These are phyloP conservation scores for Stemphylium beticola DNA, from an alignment of 2,329 filamentous ascomycete genomes.

Conservation along the genomic window DNA sequence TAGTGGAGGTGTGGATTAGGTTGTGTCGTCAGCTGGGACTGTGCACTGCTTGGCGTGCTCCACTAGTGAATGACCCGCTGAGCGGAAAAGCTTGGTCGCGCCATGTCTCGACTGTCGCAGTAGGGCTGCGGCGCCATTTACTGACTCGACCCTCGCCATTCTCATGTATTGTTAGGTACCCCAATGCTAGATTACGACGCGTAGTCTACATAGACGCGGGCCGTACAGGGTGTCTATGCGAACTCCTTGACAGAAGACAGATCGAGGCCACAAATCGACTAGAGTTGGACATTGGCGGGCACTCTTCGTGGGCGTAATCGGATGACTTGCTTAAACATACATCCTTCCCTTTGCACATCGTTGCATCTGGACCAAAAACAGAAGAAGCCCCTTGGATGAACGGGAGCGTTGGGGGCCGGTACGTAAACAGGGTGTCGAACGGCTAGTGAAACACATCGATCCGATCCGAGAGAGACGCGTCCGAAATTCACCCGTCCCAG, in stretches of 20 bases:
- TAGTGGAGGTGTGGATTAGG: neutral
- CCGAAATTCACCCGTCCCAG: neutral
- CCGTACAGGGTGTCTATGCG: no score
- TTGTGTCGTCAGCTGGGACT: conserved; percentile 7
- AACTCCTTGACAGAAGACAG: no score
- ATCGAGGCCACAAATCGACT: no score
- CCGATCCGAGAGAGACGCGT: neutral
- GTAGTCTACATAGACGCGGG: no score
- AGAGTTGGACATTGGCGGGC: no score
- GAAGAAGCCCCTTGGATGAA: neutral
- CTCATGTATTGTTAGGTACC: neutral
- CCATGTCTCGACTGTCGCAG: neutral
- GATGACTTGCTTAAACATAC: no score
- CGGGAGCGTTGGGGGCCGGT: neutral
- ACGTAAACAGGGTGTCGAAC: neutral
- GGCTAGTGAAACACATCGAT: neutral
- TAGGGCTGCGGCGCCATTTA: neutral
- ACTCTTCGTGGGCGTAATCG: no score
- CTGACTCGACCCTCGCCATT: neutral
- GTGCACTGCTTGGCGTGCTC: conserved; percentile 4
- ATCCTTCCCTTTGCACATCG: no score
- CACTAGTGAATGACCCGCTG: neutral
- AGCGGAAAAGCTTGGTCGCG: conserved; percentile 2
- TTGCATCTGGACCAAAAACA: no score
- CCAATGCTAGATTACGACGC: neutral